A percentile compares a stretch with the other conserved stretches of the same genome.
Evolutionary conservation across 306 rosid species (phyloP).

Genomic region (Begonia loranthoides): DNA sequence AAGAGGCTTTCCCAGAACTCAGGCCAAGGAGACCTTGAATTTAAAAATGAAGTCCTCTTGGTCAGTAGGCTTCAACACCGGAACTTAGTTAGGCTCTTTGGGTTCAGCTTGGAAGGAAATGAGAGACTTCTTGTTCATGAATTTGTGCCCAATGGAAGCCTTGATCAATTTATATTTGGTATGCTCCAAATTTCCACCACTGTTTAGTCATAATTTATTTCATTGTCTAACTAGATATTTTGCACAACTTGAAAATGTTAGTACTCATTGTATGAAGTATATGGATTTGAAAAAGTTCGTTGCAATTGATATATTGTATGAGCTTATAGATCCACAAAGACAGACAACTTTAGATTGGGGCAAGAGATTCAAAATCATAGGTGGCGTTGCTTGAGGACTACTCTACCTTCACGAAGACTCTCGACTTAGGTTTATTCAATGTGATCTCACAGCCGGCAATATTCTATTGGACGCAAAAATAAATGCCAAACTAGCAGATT

Average conservation of each 20-base stretch:
- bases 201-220: too few relatives aligned
- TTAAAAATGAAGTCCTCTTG: slow-evolving; percentile 40
- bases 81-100: slow-evolving; percentile 49
- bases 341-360: background rate
- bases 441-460: slow-evolving; percentile 18
- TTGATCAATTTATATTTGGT: too few relatives aligned
- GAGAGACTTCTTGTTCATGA: too few relatives aligned
- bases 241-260: too few relatives aligned
- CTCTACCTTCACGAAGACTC: slow-evolving; percentile 9
- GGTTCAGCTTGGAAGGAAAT: too few relatives aligned
- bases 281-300: background rate
- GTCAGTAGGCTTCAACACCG: slow-evolving; percentile 55
- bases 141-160: too few relatives aligned
- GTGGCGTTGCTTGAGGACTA: slow-evolving; percentile 10
- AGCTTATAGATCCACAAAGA: background rate
- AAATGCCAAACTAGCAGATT: slow-evolving; percentile 10
- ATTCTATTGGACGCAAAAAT: slow-evolving; percentile 23
- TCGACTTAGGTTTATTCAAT: slow-evolving; percentile 4
- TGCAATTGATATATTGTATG: background rate
- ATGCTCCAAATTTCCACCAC: too few relatives aligned
- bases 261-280: background rate
- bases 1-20: slow-evolving; percentile 50
- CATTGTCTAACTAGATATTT: too few relatives aligned
- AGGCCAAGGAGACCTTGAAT: slow-evolving; percentile 54
- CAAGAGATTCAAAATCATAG: too few relatives aligned